These are phyloP conservation scores for Flaveria sonorensis DNA, from an alignment of 129 eudicot genomes.

Conservation along the genomic window DNA sequence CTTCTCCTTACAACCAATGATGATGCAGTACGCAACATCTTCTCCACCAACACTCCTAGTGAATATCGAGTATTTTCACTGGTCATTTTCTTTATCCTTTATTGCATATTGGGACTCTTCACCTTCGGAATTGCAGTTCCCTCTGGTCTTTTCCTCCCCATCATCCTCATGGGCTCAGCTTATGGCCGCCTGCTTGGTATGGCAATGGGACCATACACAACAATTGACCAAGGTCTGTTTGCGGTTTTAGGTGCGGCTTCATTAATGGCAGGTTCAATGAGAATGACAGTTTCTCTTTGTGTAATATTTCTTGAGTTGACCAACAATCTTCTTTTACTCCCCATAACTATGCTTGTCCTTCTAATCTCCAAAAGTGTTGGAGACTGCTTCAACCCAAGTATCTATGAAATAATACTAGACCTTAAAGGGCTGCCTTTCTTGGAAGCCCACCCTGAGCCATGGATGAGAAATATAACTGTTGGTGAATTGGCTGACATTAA, in stretches of 20 bases:
- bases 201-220: conserved; percentile 80
- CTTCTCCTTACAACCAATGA: conserved; percentile 94
- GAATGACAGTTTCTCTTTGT: conserved; percentile 96
- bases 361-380: conserved; percentile 91
- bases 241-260: conserved; percentile 98
- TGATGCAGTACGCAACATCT: conserved; percentile 90
- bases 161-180: conserved; percentile 94
- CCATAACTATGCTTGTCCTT: conserved; percentile 89
- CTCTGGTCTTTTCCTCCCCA: conserved; percentile 93
- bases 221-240: conserved; percentile 80
- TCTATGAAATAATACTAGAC: conserved; percentile 87
- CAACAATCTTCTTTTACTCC: conserved; percentile 85
- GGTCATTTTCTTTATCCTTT: conserved; percentile 63
- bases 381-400: conserved; percentile 92
- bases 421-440: conserved; percentile 93
- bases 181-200: conserved; percentile 92
- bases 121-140: conserved; percentile 97
- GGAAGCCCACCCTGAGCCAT: conserved; percentile 91
- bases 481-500: conserved; percentile 87
- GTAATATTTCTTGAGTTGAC: conserved; percentile 94
- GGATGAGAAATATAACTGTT: conserved; percentile 90
- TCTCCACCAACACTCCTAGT: conserved; percentile 75
- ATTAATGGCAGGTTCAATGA: conserved; percentile 97
- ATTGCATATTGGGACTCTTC: conserved; percentile 83
- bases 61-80: conserved; percentile 64